Evolutionary conservation across 2,329 filamentous ascomycete genomes (phyloP).

Genomic region (Fusarium fujikuroi): DNA sequence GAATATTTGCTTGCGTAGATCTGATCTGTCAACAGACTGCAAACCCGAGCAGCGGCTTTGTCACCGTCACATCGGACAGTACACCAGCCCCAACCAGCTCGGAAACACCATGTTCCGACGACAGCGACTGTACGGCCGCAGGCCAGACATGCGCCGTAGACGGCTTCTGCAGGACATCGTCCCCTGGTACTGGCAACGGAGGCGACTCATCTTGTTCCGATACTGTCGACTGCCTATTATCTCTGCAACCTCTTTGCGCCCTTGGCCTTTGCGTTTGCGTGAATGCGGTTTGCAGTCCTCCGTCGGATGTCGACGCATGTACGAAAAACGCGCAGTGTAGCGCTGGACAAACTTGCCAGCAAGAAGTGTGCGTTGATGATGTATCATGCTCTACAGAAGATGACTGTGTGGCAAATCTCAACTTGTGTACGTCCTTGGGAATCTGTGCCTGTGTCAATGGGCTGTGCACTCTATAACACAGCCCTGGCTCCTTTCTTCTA

Average conservation of each 20-base stretch:
- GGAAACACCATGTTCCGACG: not conserved
- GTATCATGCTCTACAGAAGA: not conserved
- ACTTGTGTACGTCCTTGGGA: not conserved
- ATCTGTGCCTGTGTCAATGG: slow-evolving; percentile 3
- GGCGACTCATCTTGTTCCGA: not conserved
- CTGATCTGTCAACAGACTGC: slow-evolving; percentile 7
- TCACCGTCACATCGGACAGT: not conserved
- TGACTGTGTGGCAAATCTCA: not conserved
- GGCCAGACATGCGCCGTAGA: slow-evolving; percentile 16
- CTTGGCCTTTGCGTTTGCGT: slow-evolving; percentile 28
- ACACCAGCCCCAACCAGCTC: not conserved
- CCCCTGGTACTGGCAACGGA: not conserved
- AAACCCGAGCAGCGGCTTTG: slow-evolving; percentile 5
- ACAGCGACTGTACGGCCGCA: not conserved
- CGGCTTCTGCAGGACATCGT: not conserved
- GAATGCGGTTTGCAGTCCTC: slow-evolving; percentile 13
- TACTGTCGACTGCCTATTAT: slow-evolving; percentile 11
- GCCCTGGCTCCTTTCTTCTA: not conserved
- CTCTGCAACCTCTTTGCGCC: slow-evolving; percentile 8
- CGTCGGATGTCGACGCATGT: not conserved
- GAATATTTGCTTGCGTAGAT: slow-evolving; percentile 8
- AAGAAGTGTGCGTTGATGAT: slow-evolving; percentile 3
- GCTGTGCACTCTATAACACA: not conserved
- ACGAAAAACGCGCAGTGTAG: not conserved
- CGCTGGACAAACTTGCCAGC: slow-evolving; percentile 3